Conservation (phyloP, 768 basidiomycete species). For the Trametes cinnabarina region DNA sequence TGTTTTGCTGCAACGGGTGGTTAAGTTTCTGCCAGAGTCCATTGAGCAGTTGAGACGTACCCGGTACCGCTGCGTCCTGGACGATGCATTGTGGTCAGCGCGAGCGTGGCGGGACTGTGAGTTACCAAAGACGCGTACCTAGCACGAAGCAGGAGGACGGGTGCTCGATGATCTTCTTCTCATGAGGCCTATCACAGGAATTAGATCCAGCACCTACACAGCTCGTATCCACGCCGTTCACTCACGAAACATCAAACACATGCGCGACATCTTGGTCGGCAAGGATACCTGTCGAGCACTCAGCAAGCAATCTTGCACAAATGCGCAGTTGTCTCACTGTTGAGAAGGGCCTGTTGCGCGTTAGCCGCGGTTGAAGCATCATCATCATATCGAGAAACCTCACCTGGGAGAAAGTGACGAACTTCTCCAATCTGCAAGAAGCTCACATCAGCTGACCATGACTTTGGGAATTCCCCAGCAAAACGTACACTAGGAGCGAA, state of each 20-base stretch:
- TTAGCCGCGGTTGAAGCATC: neutral
- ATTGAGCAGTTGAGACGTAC: conserved; percentile 32
- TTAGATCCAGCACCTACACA: no score
- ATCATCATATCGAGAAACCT: neutral
- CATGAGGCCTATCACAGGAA: conserved; percentile 36
- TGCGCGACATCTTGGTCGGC: conserved; percentile 44
- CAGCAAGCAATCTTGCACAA: neutral
- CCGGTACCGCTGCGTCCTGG: conserved; percentile 67
- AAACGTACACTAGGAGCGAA: conserved; percentile 50
- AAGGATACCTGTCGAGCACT: conserved; percentile 41
- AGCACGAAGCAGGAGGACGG: conserved; percentile 61
- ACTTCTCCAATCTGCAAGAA: conserved; percentile 28
- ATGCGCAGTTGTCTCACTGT: neutral
- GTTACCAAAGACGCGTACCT: conserved; percentile 22
- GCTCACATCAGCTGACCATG: neutral
- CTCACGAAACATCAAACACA: conserved; percentile 34
- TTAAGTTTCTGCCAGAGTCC: neutral
- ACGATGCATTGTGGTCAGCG: neutral
- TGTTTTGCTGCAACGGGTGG: conserved; percentile 51
- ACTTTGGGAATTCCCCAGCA: no score
- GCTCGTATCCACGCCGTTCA: neutral
- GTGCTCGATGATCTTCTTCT: conserved; percentile 59
- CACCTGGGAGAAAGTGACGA: conserved; percentile 31
- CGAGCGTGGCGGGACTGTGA: neutral
- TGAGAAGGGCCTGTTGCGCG: neutral